Base-by-base conservation (phyloP, 306 rosid species). In the Bauhinia variegata region DNA sequence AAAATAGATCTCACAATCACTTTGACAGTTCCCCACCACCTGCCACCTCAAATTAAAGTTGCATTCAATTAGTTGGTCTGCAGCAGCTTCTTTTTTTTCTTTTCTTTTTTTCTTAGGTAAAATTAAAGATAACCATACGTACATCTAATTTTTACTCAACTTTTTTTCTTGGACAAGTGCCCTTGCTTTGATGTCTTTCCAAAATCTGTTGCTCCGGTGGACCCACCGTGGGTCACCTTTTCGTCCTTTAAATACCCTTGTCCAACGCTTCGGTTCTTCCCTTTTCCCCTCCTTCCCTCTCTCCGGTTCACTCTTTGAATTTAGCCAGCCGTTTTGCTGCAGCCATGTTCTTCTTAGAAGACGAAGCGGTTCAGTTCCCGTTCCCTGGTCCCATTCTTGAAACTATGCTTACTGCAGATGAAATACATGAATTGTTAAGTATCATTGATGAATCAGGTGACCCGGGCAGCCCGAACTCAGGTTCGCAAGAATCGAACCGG, bases 401-500 rank as follows among this genome's bases (percentile, higher is more conserved):
- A n/a, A n/a, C n/a, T n/a, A n/a, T n/a, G n/a, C n/a, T n/a, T 30
- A 52, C 75, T 0, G 51, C 78, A 10, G 60, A 53, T n/a, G 87
- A 82, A 1, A 55, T 85, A 14, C 70, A 81, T 44, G 83, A 83
- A 39, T 57, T 87, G 1, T 17, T 81, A 67, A 75, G 82, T 19
- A 57, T 77, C 78, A 39, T 83, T 17, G 14, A 8, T 39, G 82
- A 81, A 67, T 17, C 79, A 2, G 72, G 17, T 9, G 75, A 79
- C 54, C 61, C 80, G 11, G 38, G 43, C 69, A 65, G 76, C n/a
- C 80, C 79, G 5, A 80, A 60, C 51, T 87, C 92, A 51, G 77
- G 87, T 60, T 89, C 92, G 2, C 86, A 84, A 0, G 88, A 74
- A 8, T 86, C 88, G 5, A 86, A 46, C 86, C 86, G 84, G 58